Conservation (phyloP, 1,284 basidiomycete genomes). For the Takashimella tepidaria region DNA sequence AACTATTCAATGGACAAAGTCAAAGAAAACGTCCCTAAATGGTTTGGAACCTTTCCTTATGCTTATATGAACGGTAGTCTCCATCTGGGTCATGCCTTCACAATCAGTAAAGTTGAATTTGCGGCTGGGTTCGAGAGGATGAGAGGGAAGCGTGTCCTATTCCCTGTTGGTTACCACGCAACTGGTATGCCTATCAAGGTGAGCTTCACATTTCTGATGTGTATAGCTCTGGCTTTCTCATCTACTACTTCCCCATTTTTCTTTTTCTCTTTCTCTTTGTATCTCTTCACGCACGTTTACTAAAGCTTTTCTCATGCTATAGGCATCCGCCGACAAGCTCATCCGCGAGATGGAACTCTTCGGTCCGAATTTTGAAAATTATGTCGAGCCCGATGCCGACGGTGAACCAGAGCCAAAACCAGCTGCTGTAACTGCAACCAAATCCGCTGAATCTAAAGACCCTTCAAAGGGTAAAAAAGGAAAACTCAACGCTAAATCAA, state of each 20-base stretch:
- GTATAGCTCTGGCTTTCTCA: too few species aligned
- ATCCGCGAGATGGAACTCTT: slow-evolving; percentile 97
- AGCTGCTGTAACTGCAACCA: slow-evolving; percentile 34
- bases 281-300: neutral
- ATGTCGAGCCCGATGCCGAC: slow-evolving; percentile 14
- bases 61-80: slow-evolving; percentile 99
- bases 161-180: slow-evolving; percentile 93
- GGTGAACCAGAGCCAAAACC: slow-evolving; percentile 26
- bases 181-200: slow-evolving; percentile 99
- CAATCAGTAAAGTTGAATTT: slow-evolving; percentile 98
- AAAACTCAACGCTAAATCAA: slow-evolving; percentile 88
- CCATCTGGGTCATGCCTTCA: slow-evolving; percentile 97
- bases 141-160: slow-evolving; percentile 89
- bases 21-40: slow-evolving; percentile 75
- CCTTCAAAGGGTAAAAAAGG: slow-evolving; percentile 86
- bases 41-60: slow-evolving; percentile 93
- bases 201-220: too few species aligned
- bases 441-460: slow-evolving; percentile 36
- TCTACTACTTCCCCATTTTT: neutral
- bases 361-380: slow-evolving; percentile 70
- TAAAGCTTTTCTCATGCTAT: neutral
- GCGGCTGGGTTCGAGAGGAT: slow-evolving; percentile 92
- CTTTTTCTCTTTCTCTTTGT: neutral
- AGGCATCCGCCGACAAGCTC: slow-evolving; percentile 95
- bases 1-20: slow-evolving; percentile 51